These are phyloP conservation scores for Oryza glumipatula DNA, from an alignment of 176 grass and related monocot genomes.

Conservation along the genomic window DNA sequence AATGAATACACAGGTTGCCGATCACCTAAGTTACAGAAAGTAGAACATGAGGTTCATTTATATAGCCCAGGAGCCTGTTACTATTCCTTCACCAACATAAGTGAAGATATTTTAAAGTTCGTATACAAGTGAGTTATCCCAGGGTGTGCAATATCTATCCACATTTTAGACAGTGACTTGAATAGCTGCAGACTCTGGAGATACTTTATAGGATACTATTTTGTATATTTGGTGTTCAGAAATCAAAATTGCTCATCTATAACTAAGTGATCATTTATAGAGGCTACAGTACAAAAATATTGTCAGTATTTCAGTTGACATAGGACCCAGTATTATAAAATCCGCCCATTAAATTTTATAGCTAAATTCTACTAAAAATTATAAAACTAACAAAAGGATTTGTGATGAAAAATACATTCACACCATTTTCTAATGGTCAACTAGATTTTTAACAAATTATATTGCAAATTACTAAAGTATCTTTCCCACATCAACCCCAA, in stretches of 20 bases:
- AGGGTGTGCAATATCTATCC: conserved; percentile 47
- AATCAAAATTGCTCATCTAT: conserved; percentile 23
- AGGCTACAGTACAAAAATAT: neutral
- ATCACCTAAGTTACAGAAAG: conserved; percentile 30
- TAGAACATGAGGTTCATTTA: conserved; percentile 47
- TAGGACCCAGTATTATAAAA: neutral
- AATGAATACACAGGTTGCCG: conserved; percentile 16
- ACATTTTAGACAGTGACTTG: conserved; percentile 50
- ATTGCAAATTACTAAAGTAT: neutral
- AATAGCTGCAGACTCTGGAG: conserved; percentile 44
- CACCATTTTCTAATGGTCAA: neutral
- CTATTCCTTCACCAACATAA: conserved; percentile 35
- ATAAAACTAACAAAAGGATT: neutral
- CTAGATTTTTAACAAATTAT: neutral
- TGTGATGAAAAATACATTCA: neutral
- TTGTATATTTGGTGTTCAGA: conserved; percentile 10
- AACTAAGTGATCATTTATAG: neutral
- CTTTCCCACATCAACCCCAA: conserved; percentile 13
- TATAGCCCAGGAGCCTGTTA: conserved; percentile 57
- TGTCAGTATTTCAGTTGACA: neutral
- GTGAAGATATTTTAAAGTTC: conserved; percentile 50
- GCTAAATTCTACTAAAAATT: neutral
- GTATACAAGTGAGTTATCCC: conserved; percentile 47
- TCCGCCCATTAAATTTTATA: neutral
- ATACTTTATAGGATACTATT: conserved; percentile 28